Evolutionary conservation across 164 flowering plant species (phyloP), one percentile per base, ranked within the genome.

Genomic region (Sextonia rubra): DNA sequence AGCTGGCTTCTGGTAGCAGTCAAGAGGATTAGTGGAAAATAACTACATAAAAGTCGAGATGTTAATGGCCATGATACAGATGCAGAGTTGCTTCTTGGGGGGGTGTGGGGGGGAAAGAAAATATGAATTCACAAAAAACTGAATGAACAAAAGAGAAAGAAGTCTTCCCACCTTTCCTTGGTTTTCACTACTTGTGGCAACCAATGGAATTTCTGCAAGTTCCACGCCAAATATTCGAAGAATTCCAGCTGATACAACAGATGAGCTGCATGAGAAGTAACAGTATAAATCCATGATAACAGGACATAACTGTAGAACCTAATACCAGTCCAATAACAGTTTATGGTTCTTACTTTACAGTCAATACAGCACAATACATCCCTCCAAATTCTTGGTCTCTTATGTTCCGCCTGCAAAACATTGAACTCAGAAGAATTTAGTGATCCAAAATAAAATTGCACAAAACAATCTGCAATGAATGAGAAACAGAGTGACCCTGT

Each of bases 141-240:
- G 44, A 37, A 37, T 37, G 44, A 37, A 37, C 44, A 37, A 52
- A 52, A 17, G 18, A 52, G 58, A 52, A 52, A 52, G 18, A 14
- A 18, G 74, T 6, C 58, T 27, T 27, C 85, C 85, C 71, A 91
- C 99, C 97, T 87, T 88, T 63, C 94, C 92, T 72, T 88, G 97
- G 80, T 84, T 78, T 69, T 79, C 86, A 17, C 58, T 81, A 30
- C 85, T 85, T 22, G 99, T 96, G 18, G 98, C 98, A 80, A 89
- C 98, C 61, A 96, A 78, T 49, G 99, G 99, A 49, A 96, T 86
- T 75, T 96, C 98, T 24, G 97, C 98, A 55, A 89, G 69, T 60
- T 90, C 95, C 65, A 68, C 80, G 18, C 99, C 98, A 76, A 89
- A 91, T 32, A 96, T 80, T 69, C 98, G 79, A 66, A 96, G 75